Base-by-base conservation (phyloP, 768 basidiomycete species). In the Lentinula detonsa region DNA sequence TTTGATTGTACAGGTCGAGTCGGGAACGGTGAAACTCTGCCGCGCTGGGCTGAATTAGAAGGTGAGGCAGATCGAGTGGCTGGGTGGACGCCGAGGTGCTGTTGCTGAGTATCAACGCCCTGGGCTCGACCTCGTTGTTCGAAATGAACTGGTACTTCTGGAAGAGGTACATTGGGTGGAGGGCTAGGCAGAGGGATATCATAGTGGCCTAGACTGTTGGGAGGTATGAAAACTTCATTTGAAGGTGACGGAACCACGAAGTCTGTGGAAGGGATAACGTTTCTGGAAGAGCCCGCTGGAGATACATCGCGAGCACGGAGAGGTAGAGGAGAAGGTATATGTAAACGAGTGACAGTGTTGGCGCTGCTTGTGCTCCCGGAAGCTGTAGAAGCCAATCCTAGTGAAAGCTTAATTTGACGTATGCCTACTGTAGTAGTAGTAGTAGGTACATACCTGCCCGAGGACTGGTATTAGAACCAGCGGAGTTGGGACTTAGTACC, bases 11-110 rank as follows among this genome's bases (percentile, higher is more conserved):
- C 63, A 18, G 81, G 81, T 9, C 70, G 71, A n/a, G 74, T 56
- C 23, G 84, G 83, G 71, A 85, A 84, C 0, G 84, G 82, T 13
- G 75, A 64, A 65, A 81, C 78, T 42, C 76, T 75, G 11, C 83
- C 84, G 15, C 84, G 74, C 61, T 75, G 75, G 33, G 57, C 43
- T 35, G 48, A 21, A 34, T 31, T 33, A 5, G 34, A 31, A 52
- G 58, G 61, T 11, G 61, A 59, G 49, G 49, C 15, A 33, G 61
- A 51, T 52, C 48, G 49, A 46, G 21, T 33, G 8, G 61, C 31
- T 6, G 54, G 55, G 33, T 39, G 21, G 13, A 35, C 31, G 11
- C 8, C 21, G 11, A 60, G 48, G 53, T 53, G 28, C 31, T 45
- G 45, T 15, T 59, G 42, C 46, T 21, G 45, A 37, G 46, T 18